Evolutionary conservation across 306 rosid genomes (phyloP).

Genomic region (Quercus aquifolioides): DNA sequence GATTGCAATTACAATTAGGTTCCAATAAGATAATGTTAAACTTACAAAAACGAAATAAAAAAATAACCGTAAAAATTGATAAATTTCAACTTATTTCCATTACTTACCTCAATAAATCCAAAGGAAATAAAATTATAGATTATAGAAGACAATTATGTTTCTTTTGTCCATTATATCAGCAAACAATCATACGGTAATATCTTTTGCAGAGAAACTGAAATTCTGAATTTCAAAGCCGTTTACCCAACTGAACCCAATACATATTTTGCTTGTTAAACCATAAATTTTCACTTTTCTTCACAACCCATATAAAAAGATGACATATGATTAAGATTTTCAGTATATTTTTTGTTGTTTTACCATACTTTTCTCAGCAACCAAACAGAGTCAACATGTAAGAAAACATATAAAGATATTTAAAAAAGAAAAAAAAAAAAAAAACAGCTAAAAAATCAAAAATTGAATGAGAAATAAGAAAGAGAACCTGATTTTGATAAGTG

Average conservation of each 20-base stretch:
- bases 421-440: not conserved
- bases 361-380: not conserved
- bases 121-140: not conserved
- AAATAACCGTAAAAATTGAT: no score
- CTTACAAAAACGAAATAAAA: not conserved
- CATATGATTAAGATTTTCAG: not conserved
- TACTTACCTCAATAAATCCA: not conserved
- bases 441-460: not conserved
- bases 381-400: not conserved
- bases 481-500: slow-evolving; percentile 56
- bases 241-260: not conserved
- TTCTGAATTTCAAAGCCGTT: not conserved
- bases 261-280: not conserved
- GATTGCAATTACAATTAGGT: not conserved
- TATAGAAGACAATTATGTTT: not conserved
- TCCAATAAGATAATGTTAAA: not conserved
- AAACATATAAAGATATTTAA: slow-evolving; percentile 17
- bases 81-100: not conserved
- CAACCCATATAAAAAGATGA: not conserved
- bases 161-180: not conserved
- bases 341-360: not conserved
- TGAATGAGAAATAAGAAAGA: not conserved
- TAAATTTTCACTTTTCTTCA: no score
- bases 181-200: not conserved
- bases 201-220: not conserved